Evolutionary conservation across 1,139 yeast species (phyloP).

Genomic region (Candida sp.): DNA sequence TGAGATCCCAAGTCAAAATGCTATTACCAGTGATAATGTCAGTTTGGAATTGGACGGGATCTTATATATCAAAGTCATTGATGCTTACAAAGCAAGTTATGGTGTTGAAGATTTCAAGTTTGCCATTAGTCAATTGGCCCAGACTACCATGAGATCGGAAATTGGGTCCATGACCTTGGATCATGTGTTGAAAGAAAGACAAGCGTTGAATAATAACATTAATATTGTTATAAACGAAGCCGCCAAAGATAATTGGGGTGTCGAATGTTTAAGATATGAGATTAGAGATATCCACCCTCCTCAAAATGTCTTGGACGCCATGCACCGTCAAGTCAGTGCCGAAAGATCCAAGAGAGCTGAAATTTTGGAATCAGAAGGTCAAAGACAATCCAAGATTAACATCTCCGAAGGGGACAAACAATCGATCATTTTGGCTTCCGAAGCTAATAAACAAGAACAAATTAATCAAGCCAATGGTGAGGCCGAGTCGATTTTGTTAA

Average conservation of each 20-base stretch:
- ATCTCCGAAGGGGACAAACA: slow-evolving; percentile 81
- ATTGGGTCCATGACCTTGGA: slow-evolving; percentile 82
- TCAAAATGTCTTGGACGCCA: slow-evolving; percentile 78
- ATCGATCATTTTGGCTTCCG: slow-evolving; percentile 66
- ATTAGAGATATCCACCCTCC: slow-evolving; percentile 91
- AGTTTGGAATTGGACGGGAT: slow-evolving; percentile 85
- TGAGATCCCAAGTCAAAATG: slow-evolving; percentile 81
- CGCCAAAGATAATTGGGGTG: slow-evolving; percentile 79
- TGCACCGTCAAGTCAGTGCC: slow-evolving; percentile 88
- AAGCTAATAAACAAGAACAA: slow-evolving; percentile 60
- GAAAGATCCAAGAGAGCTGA: slow-evolving; percentile 86
- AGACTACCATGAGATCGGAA: slow-evolving; percentile 88
- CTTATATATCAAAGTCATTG: slow-evolving; percentile 70
- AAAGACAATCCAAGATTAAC: slow-evolving; percentile 72
- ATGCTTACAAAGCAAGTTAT: slow-evolving; percentile 82
- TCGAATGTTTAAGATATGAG: slow-evolving; percentile 79
- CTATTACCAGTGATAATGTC: slow-evolving; percentile 85
- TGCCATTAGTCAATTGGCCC: slow-evolving; percentile 83
- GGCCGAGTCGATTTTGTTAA: slow-evolving; percentile 62
- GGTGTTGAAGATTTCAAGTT: slow-evolving; percentile 89
- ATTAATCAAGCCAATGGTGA: slow-evolving; percentile 70
- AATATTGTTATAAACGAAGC: slow-evolving; percentile 83
- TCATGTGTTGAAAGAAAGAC: slow-evolving; percentile 74
- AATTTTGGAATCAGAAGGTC: slow-evolving; percentile 83
- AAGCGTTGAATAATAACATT: slow-evolving; percentile 66